Conservation (phyloP, 768 basidiomycete genomes). For the Kondoa subrosea region DNA sequence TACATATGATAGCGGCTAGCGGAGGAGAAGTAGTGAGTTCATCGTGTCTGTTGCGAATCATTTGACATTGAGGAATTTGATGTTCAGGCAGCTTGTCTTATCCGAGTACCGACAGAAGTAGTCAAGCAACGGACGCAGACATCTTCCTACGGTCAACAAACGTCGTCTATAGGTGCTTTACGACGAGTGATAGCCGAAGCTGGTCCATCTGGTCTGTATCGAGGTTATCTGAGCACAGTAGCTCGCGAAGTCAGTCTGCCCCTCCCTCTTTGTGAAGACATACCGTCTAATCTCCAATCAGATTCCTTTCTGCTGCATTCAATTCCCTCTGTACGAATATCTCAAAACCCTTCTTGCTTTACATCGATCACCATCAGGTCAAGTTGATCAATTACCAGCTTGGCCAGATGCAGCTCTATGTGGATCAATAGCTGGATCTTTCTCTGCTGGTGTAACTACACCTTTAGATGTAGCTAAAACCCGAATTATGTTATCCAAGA, state of each 20-base stretch:
- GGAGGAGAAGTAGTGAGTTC: conserved; percentile 42
- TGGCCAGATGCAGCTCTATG: conserved; percentile 48
- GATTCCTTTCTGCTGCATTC: conserved; percentile 92
- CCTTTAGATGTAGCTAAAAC: conserved; percentile 95
- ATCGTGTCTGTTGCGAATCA: not conserved
- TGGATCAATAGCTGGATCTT: conserved; percentile 75
- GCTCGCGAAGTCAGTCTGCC: conserved; percentile 44
- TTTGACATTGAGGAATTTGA: not conserved
- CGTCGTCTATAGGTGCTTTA: conserved; percentile 29
- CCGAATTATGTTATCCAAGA: conserved; percentile 62
- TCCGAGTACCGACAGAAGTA: conserved; percentile 89
- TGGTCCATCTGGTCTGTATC: conserved; percentile 64
- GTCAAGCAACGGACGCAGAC: conserved; percentile 88
- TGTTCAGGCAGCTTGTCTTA: conserved; percentile 51
- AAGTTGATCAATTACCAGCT: conserved; percentile 40
- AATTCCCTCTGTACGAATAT: conserved; percentile 87
- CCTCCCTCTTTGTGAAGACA: conserved; percentile 8
- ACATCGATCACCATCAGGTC: conserved; percentile 28
- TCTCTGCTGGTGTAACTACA: conserved; percentile 77
- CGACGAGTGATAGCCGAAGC: conserved; percentile 38
- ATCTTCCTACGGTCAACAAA: conserved; percentile 45
- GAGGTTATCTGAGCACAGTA: conserved; percentile 68
- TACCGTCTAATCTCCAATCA: conserved; percentile 29
- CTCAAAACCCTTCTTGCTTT: conserved; percentile 53
- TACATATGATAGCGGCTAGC: conserved; percentile 43